Evolutionary conservation across 179 eudicot species (phyloP), one percentile per base, ranked within the genome.

Genomic region (Sideroxylon spinosum): DNA sequence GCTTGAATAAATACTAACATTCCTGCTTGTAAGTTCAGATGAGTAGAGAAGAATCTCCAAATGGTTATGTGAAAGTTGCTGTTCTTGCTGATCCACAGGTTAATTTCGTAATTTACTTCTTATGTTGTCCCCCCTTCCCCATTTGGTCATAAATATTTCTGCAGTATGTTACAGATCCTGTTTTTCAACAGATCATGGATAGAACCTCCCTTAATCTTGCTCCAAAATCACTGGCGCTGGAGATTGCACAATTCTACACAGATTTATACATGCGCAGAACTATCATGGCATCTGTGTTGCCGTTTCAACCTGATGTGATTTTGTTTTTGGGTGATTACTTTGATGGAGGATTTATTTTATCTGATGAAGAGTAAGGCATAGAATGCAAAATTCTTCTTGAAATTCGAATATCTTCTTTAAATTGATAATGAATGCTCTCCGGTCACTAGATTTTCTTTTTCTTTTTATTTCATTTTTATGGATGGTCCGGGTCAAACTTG

Each of bases 11-110:
- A 52, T 77, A 20, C 68, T 77, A n/a, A 80, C 9, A 53, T 73
- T 68, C 67, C 11, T 74, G 23, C 60, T 55, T 82, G 74, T 80
- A 14, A 44, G n/a, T 81, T 64, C 84, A 91, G 95, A 76, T 64
- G 57, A 81, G 83, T 68, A 86, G 81, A 84, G 84, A 64, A 71
- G 84, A 81, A 63, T 66, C 62, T 80, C 69, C 88, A 52, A 81
- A 80, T 61, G 86, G 86, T 71, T 87, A 85, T 77, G 85, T 89
- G 78, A 95, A 95, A 83, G 89, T 95, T 71, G 99, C 94, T 78
- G 95, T 95, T 75, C 46, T 95, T 67, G 74, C 99, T 66, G 99
- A 95, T 82, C 99, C 99, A 71, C 99, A 95, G 94, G 99, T 92
- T 71, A 46, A 55, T 25, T 4, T 49, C 37, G n/a, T 20, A 25